phyloP scores from a whole-genome alignment of 2,329 filamentous ascomycete genomes.

The Monosporascus sp. region DNA sequence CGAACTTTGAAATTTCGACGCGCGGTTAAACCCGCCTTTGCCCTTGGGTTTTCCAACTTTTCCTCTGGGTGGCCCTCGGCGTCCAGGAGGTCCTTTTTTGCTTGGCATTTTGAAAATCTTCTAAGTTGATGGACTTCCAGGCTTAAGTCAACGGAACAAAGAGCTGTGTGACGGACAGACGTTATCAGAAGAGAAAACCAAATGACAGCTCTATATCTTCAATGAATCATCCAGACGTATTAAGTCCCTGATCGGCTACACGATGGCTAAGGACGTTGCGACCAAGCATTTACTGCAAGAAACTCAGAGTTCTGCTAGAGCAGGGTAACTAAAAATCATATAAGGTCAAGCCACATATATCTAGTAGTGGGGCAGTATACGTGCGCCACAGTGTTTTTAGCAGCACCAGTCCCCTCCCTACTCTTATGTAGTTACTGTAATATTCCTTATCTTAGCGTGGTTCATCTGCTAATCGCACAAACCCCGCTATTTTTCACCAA shows the following conservation, averaged over 20 bases:
- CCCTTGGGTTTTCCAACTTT: not conserved
- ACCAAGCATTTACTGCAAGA: too few relatives aligned
- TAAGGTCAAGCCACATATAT: not conserved
- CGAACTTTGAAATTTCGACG: not conserved
- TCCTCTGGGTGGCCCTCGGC: not conserved
- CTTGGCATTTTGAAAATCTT: not conserved
- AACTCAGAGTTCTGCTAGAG: too few relatives aligned
- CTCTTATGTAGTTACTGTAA: too few relatives aligned
- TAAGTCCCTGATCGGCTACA: too few relatives aligned
- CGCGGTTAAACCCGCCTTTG: not conserved
- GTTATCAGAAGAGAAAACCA: not conserved
- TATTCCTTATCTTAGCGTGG: slow-evolving; percentile 13
- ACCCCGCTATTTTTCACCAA: not conserved
- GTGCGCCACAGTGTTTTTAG: not conserved
- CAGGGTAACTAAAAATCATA: not conserved
- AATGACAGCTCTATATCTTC: not conserved
- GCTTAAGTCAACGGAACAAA: not conserved
- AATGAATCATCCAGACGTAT: too few relatives aligned
- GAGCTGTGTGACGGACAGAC: not conserved
- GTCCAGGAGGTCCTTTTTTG: not conserved
- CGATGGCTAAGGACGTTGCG: too few relatives aligned
- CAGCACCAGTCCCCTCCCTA: not conserved
- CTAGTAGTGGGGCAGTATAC: not conserved
- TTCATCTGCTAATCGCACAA: not conserved
- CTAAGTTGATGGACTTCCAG: not conserved